Base-by-base conservation (phyloP, 2,329 filamentous ascomycete species). In the Epichloe glyceriae region DNA sequence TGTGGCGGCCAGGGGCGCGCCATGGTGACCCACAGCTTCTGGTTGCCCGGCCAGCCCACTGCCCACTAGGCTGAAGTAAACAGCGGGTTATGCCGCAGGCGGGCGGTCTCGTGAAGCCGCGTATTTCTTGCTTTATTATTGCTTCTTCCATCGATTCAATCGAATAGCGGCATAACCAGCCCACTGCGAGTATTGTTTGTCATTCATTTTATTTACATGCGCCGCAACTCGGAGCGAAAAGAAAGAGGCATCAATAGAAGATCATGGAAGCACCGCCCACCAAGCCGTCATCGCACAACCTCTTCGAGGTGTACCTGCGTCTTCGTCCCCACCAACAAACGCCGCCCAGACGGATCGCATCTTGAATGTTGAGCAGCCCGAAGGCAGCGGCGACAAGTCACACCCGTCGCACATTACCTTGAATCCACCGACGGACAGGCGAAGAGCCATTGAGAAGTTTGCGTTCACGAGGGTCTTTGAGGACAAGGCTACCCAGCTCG, bases 391-490 rank as follows among this genome's bases (percentile, higher is more conserved):
- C 54, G 39, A 30, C 19, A 68, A 61, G 42, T 46, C 46, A 39
- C 65, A 61, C 33, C 74, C 85, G 0, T 86, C 81, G 1, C 83
- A 88, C 62, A 85, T 90, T 56, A 87, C 82, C 0, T 67, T 90
- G 15, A 86, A 87, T 58, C 89, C 90, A 0, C 86, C 88, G 2
- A 86, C 82, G 55, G 91, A 96, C 54, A 79, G 91, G 51, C 87
- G 91, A 58, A 81, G 90, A 44, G 89, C 90, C 1, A 81, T 96
- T 37, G 93, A 98, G 67, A 88, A 86, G 63, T 98, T 97, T 64
- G 87, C 84, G 2, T 98, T 98, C 63, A 98, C 93, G 0, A 82
- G 82, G 55, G 89, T 98, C 1, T 96, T 97, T 59, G 86, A 94
- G 59, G 90, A 97, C 62, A 76, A 85, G 60, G 83, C 88, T 2